Evolutionary conservation across 2,329 filamentous ascomycete species (phyloP).

Genomic region (Microdochium bolleyi): DNA sequence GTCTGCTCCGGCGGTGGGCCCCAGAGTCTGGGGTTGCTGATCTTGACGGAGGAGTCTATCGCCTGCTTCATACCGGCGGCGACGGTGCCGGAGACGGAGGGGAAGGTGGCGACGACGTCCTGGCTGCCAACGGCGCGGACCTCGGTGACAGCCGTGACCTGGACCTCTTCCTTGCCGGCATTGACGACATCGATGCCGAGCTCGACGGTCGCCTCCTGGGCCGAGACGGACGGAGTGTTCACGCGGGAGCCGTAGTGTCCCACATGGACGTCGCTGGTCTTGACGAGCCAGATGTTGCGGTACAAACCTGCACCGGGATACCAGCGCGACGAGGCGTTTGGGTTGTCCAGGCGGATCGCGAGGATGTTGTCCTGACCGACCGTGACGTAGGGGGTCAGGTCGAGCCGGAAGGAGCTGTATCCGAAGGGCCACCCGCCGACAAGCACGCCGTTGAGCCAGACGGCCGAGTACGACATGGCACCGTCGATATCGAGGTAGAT

Average conservation of each 20-base stretch:
- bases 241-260: conserved; percentile 41
- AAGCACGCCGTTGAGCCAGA: conserved; percentile 28
- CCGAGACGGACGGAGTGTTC: conserved; percentile 34
- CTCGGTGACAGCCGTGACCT: conserved; percentile 30
- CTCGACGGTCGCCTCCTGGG: conserved; percentile 32
- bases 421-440: conserved; percentile 31
- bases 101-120: conserved; percentile 25
- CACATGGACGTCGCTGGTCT: conserved; percentile 35
- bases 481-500: conserved; percentile 32
- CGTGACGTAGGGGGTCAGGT: conserved; percentile 34
- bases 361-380: conserved; percentile 29
- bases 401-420: conserved; percentile 27
- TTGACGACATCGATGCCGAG: conserved; percentile 39
- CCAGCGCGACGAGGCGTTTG: conserved; percentile 39
- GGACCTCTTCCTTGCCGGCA: conserved; percentile 16
- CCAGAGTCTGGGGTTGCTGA: conserved; percentile 36
- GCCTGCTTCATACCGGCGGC: conserved; percentile 19
- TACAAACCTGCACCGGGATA: conserved; percentile 47
- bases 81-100: conserved; percentile 16
- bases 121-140: conserved; percentile 27
- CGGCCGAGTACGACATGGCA: conserved; percentile 22
- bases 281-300: conserved; percentile 45
- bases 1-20: conserved; percentile 34
- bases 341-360: conserved; percentile 43
- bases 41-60: conserved; percentile 21